phyloP scores from a whole-genome alignment of 2,329 filamentous ascomycete genomes.

The Dryadomyces sulphureus region DNA sequence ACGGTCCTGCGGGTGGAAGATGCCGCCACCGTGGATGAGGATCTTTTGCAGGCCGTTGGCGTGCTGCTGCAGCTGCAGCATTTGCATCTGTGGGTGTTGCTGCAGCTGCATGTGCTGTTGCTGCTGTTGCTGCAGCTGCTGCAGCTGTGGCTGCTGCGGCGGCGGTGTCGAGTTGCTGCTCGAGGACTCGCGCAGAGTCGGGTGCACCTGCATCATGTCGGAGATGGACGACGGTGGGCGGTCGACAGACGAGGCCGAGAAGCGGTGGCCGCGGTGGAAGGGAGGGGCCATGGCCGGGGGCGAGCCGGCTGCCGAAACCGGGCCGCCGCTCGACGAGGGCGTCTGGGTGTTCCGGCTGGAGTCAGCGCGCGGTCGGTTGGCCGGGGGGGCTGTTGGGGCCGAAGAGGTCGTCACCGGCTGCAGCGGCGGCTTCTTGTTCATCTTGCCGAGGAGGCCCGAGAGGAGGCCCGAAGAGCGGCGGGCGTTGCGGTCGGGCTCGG shows the following conservation, averaged over 20 bases:
- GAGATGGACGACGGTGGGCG: conserved; percentile 6
- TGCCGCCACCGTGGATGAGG: background rate
- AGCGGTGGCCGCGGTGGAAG: background rate
- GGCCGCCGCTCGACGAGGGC: background rate
- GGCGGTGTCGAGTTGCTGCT: too few species aligned
- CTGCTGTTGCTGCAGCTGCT: too few species aligned
- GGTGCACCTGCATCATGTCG: too few species aligned
- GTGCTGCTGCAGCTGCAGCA: background rate
- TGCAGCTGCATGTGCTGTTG: conserved; percentile 1
- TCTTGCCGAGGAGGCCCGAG: conserved; percentile 8
- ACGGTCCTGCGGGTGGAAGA: background rate
- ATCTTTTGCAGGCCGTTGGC: background rate
- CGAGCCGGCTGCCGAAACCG: background rate
- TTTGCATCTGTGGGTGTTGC: conserved; percentile 1
- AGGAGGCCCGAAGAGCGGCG: conserved; percentile 4
- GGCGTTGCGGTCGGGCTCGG: background rate
- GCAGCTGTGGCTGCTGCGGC: background rate
- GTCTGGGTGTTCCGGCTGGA: too few species aligned
- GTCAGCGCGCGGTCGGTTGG: background rate
- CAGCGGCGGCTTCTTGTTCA: conserved; percentile 3
- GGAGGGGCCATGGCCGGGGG: background rate
- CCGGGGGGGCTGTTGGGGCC: background rate
- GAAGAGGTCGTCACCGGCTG: background rate
- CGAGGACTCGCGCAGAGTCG: too few species aligned
- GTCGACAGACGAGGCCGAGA: background rate